Conservation (phyloP, 2,329 filamentous ascomycete species). For the Aspergillus luchuensis region DNA sequence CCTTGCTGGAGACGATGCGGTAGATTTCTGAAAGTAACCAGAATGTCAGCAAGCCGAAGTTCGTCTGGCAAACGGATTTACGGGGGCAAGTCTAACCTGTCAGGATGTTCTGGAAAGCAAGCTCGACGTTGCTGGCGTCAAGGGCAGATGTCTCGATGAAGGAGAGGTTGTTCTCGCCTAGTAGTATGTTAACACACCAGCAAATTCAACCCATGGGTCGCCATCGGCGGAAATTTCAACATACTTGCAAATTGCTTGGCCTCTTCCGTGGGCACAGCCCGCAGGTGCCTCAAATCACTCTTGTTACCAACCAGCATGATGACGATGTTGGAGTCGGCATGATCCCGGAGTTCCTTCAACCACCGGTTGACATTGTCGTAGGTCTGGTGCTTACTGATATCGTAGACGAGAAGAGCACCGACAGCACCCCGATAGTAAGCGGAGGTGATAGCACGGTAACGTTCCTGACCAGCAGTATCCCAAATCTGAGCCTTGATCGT, state of each 20-base stretch:
- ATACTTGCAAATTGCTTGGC: constrained; percentile 96
- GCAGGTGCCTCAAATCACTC: constrained; percentile 98
- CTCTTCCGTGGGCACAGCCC: constrained; percentile 95
- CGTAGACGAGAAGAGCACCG: constrained; percentile 95
- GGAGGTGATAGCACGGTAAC: constrained; percentile 98
- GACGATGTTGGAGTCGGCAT: constrained; percentile 98
- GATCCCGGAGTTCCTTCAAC: constrained; percentile 97
- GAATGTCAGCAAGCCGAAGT: constrained; percentile 11
- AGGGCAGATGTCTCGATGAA: constrained; percentile 99
- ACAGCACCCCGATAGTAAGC: constrained; percentile 98
- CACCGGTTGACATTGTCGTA: constrained; percentile 99
- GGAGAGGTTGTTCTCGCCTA: constrained; percentile 95
- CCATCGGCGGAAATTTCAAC: constrained; percentile 32
- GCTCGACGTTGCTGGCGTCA: constrained; percentile 97
- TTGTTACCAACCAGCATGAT: constrained; percentile 99
- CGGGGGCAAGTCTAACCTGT: constrained; percentile 67
- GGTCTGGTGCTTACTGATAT: constrained; percentile 99
- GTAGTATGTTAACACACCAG: constrained; percentile 19
- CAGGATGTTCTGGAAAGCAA: constrained; percentile 99
- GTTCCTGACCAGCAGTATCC: constrained; percentile 98
- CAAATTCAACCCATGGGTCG: neutral
- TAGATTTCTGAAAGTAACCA: constrained; percentile 76
- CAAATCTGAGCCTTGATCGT: constrained; percentile 99
- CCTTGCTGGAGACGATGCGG: constrained; percentile 97
- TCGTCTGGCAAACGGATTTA: neutral